Evolutionary conservation across 23 red algal species (phyloP).

Genomic region (Agarophyton chilense): DNA sequence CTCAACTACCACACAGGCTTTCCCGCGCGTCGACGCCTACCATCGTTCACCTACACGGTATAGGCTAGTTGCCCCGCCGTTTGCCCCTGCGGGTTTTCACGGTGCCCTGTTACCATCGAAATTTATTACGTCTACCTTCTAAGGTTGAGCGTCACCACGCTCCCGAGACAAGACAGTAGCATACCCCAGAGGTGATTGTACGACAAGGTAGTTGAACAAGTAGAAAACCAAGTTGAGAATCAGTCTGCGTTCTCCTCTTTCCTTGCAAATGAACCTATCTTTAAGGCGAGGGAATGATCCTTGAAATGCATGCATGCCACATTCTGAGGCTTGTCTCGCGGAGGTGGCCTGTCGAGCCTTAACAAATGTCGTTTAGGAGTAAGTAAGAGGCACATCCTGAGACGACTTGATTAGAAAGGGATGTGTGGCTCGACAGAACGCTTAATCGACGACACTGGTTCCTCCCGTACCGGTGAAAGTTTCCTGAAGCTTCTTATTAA

Average conservation of each 20-base stretch:
- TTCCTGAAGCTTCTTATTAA: neutral
- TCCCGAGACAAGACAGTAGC: too few species aligned
- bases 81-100: too few species aligned
- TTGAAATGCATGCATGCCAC: neutral
- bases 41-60: too few species aligned
- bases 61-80: too few species aligned
- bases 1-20: too few species aligned
- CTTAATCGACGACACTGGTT: neutral
- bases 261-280: neutral
- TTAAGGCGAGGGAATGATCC: constrained; percentile 1
- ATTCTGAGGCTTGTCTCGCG: neutral
- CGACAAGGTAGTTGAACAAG: constrained; percentile 28
- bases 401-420: too few species aligned
- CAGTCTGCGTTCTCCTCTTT: neutral
- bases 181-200: too few species aligned
- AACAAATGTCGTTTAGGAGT: too few species aligned
- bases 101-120: too few species aligned
- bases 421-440: neutral
- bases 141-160: too few species aligned
- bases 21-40: too few species aligned
- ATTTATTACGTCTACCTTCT: too few species aligned
- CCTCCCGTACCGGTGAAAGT: neutral
- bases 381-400: neutral
- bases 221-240: neutral
- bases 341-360: neutral